Evolutionary conservation across 306 rosid species (phyloP), one percentile per base, ranked within the genome.

Genomic region (Hylodesmum podocarpum): DNA sequence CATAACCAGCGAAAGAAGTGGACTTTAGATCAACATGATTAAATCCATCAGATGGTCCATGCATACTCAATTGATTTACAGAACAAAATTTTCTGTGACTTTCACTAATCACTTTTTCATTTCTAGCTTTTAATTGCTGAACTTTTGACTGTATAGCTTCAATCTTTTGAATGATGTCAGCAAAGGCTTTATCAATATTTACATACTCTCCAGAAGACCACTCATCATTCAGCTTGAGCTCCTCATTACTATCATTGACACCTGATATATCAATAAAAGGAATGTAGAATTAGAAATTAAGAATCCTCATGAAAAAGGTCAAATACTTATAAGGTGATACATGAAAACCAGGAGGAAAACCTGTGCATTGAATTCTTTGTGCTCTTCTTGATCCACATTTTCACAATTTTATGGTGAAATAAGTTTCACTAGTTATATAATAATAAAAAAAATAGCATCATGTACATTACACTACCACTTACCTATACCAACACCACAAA

Each of bases 141-240:
- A 90, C 84, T 67, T 67, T 82, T 14, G 86, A 85, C 33, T 83
- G 85, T 46, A 78, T 76, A 44, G 71, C 84, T 81, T 84, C 97
- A 76, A 89, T 80, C 79, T 83, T 80, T 71, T 55, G 50, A 66
- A 91, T 77, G 66, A 82, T 66, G 8, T 71, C 78, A 49, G 77
- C 84, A 75, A 87, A 67, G 25, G 80, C 71, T 66, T 67, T 83
- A 80, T 92, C 90, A 12, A 53, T 78, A 57, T 79, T 80, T 63
- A 73, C 76, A 34, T 70, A 59, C 54, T 81, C 78, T 51, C 75
- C 19, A 49, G 83, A 85, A 51, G 85, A 59, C 82, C 75, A 84
- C 55, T 73, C 63, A 55, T 85, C 87, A 77, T 70, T 75, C 55
- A 79, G 70, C 87, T 57, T 72, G 51, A 78, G 57, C 55, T 83